phyloP scores from a whole-genome alignment of 129 eudicot genomes.

The Pulicaria dysenterica region DNA sequence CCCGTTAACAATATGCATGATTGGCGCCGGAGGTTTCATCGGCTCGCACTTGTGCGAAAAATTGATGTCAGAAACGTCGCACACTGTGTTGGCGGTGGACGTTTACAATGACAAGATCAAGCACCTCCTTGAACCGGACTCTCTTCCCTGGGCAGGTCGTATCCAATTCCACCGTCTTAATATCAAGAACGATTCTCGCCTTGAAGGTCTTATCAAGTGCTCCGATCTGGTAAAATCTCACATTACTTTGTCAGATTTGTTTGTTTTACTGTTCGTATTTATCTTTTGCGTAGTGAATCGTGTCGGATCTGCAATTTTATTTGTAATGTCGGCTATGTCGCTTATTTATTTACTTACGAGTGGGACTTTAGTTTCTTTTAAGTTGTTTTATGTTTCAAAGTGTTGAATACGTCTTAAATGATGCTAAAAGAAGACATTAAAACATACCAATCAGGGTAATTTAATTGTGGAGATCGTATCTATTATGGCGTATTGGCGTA shows the following conservation, averaged over 20 bases:
- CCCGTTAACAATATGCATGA: constrained; percentile 90
- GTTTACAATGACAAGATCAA: constrained; percentile 95
- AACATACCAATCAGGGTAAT: background rate
- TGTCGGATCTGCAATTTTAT: constrained; percentile 19
- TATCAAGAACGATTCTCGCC: constrained; percentile 94
- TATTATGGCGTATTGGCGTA: background rate
- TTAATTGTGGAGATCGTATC: background rate
- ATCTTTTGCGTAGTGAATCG: constrained; percentile 1
- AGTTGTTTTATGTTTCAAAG: constrained; percentile 2
- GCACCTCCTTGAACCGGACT: constrained; percentile 84
- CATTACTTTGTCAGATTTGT: background rate
- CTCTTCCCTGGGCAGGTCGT: constrained; percentile 71
- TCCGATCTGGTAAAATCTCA: constrained; percentile 75
- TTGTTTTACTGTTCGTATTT: background rate
- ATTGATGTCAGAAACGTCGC: constrained; percentile 74
- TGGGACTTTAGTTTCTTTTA: background rate
- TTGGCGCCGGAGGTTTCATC: constrained; percentile 98
- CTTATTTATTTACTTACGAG: background rate
- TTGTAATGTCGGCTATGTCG: too few species aligned
- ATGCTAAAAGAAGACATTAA: constrained; percentile 1
- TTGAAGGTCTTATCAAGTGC: constrained; percentile 93
- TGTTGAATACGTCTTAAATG: background rate
- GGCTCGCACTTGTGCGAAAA: constrained; percentile 98
- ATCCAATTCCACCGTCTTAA: constrained; percentile 92
- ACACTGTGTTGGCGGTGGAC: constrained; percentile 85